Conservation (phyloP, 2,329 filamentous ascomycete species). For the Aspergillus quadrilineatus region DNA sequence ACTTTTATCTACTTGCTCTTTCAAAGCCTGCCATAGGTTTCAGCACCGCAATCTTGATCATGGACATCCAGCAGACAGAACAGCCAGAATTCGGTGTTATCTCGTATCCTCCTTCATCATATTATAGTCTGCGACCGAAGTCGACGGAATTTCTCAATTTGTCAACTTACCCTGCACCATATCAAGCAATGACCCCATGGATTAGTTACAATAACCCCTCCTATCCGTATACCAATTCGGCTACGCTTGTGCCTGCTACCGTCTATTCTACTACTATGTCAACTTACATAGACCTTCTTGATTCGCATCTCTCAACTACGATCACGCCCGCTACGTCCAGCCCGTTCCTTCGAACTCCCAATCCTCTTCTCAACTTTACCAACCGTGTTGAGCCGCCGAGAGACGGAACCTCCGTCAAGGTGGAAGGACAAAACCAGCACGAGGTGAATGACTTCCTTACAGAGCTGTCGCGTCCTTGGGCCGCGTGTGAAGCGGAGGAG, state of each 20-base stretch:
- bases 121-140: background rate
- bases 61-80: background rate
- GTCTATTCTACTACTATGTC: background rate
- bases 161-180: background rate
- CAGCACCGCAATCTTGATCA: background rate
- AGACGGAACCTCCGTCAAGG: background rate
- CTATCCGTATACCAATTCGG: background rate
- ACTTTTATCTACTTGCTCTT: background rate
- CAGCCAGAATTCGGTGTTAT: background rate
- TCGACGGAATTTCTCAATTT: background rate
- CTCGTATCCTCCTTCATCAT: background rate
- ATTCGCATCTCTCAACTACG: background rate
- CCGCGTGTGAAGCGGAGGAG: background rate
- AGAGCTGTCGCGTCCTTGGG: background rate
- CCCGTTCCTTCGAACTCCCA: background rate
- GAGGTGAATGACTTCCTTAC: background rate
- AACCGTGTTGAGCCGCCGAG: background rate
- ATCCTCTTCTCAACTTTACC: background rate
- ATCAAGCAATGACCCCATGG: conserved; percentile 4
- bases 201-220: background rate
- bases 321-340: background rate
- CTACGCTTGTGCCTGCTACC: background rate
- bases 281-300: background rate
- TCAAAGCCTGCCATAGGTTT: background rate
- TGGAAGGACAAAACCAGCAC: background rate